These are phyloP conservation scores for Talaromyces sp. DNA, from an alignment of 2,329 filamentous ascomycete species.

Conservation along the genomic window DNA sequence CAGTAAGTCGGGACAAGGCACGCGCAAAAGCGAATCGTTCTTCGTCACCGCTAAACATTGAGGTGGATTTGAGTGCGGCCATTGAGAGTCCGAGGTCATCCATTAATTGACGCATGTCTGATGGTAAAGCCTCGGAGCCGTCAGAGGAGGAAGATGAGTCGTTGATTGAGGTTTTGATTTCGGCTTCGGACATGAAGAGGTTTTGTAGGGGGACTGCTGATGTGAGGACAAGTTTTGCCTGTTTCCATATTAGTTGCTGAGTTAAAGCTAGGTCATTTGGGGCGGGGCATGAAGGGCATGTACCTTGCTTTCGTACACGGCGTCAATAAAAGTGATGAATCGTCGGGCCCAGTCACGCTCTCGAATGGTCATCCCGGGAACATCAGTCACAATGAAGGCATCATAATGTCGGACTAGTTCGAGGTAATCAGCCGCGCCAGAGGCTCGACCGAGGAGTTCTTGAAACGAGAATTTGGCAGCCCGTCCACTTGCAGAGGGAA, in stretches of 20 bases:
- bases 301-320: constrained; percentile 74
- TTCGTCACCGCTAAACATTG: constrained; percentile 88
- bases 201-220: constrained; percentile 78
- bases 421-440: constrained; percentile 89
- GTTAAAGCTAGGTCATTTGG: background rate
- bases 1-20: constrained; percentile 73
- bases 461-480: constrained; percentile 90
- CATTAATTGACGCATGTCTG: constrained; percentile 73
- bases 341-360: constrained; percentile 82
- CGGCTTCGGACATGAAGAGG: constrained; percentile 72
- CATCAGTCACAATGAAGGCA: constrained; percentile 83
- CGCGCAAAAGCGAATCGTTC: constrained; percentile 94
- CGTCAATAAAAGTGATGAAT: constrained; percentile 97
- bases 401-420: constrained; percentile 87
- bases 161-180: constrained; percentile 57
- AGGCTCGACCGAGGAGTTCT: constrained; percentile 82
- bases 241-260: constrained; percentile 31
- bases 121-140: constrained; percentile 47
- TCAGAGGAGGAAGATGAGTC: constrained; percentile 31
- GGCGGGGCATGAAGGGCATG: constrained; percentile 17
- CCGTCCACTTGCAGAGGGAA: constrained; percentile 80
- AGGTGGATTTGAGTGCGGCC: constrained; percentile 74
- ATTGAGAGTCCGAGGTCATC: constrained; percentile 84
- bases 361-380: constrained; percentile 84
- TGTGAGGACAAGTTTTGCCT: constrained; percentile 93